phyloP scores from a whole-genome alignment of 2,329 filamentous ascomycete genomes.

The Cordyceps javanica region DNA sequence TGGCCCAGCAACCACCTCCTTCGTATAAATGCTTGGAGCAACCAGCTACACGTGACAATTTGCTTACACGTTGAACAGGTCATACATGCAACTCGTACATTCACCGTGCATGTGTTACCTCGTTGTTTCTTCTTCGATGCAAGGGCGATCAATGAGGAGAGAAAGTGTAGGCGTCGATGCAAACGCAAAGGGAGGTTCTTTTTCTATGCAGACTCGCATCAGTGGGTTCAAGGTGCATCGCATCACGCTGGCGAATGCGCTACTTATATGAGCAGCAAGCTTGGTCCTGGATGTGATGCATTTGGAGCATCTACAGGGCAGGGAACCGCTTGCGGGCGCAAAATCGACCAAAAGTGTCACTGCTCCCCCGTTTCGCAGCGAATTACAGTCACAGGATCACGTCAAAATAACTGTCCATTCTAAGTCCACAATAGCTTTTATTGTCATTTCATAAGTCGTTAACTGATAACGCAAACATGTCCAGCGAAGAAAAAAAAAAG shows the following conservation, averaged over 20 bases:
- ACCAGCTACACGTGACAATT: not conserved
- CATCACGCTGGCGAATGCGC: not conserved
- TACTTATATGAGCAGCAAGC: not conserved
- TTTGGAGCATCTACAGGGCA: not conserved
- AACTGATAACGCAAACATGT: conserved; percentile 30
- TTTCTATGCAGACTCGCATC: not conserved
- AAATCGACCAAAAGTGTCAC: not conserved
- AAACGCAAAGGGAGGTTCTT: not conserved
- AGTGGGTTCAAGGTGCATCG: not conserved
- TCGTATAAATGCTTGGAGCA: too few species aligned
- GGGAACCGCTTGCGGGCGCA: too few species aligned
- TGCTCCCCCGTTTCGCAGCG: not conserved
- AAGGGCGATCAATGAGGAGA: not conserved
- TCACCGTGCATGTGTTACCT: not conserved
- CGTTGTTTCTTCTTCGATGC: not conserved
- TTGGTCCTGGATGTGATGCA: too few species aligned
- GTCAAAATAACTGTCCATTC: not conserved
- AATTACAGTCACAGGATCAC: not conserved
- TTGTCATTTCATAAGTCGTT: conserved; percentile 36
- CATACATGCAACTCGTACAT: not conserved
- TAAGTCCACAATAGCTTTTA: conserved; percentile 24
- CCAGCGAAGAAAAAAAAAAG: conserved; percentile 16
- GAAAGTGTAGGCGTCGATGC: not conserved
- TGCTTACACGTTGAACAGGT: not conserved
- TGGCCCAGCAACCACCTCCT: conserved; percentile 9